Base-by-base conservation (phyloP, 73 alveolate species). In the Paramecium octaurelia region DNA sequence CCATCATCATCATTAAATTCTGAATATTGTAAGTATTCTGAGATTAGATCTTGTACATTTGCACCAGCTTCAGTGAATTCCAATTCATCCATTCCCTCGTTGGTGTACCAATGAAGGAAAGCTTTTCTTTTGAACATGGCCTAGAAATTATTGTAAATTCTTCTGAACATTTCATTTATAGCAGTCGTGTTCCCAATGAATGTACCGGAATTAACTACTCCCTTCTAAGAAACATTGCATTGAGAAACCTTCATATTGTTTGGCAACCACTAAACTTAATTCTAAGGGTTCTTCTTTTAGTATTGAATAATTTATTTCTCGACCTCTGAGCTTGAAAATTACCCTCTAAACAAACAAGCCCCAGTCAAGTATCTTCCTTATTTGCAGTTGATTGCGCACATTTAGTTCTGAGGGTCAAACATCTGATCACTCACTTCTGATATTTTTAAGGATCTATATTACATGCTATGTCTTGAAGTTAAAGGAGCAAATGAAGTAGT, bases 1-100 rank as follows among this genome's bases (percentile, higher is more conserved):
- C 95, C 98, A 42, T 95, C 98, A 86, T 95, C 97, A 42, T 96
- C 97, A 50, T 94, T 94, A n/a, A 95, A 96, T 68, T 95, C 98
- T 93, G 94, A 96, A 85, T 95, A 95, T 86, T 95, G 92, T 92
- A 92, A 95, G 92, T 95, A 95, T 95, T 95, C 98, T 69, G 96
- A 88, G 73, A 95, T 96, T 59, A 95, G 73, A 36, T 95, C 98
- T 77, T 94, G 85, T 93, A 94, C 92, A 87, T 93, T 86, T 14
- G 94, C 46, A 57, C 85, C 95, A 68, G 96, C 95, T 87, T 91
- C 96, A 70, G 94, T 54, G 88, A 89, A 89, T 86, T 93, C 97
- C 93, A 88, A 76, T 75, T 93, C 95, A 75, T 93, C 97, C 95
- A 93, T 77, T 16, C 96, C 96, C 71, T 91, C 96, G 44, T 70